Percentiles rank a stretch among this genome's conserved stretches.
Conservation (phyloP, 2,329 filamentous ascomycete species). For the Laburnicola sp. region DNA sequence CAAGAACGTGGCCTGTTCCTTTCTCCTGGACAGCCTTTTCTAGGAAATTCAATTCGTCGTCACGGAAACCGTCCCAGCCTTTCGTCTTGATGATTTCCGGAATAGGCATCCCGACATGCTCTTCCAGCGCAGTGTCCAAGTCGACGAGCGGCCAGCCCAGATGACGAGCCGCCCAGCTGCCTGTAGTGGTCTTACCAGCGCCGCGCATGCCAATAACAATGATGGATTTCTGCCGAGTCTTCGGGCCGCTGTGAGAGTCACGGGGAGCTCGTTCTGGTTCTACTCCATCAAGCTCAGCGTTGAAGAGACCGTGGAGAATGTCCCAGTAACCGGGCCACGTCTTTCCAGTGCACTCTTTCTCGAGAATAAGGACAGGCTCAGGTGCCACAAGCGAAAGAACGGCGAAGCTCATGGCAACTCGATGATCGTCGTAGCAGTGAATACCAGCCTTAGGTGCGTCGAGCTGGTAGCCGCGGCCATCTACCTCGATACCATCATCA, state of each 20-base stretch:
- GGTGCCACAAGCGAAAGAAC: conserved; percentile 77
- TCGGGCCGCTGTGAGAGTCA: conserved; percentile 41
- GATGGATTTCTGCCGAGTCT: conserved; percentile 64
- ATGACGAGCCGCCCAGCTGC: conserved; percentile 77
- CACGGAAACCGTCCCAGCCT: conserved; percentile 89
- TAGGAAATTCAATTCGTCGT: conserved; percentile 75
- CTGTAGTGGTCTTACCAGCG: conserved; percentile 93
- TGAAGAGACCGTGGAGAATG: conserved; percentile 75
- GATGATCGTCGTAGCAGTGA: conserved; percentile 95
- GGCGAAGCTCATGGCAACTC: conserved; percentile 97
- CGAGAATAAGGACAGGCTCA: conserved; percentile 73
- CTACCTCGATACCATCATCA: conserved; percentile 87
- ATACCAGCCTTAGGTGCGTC: conserved; percentile 64
- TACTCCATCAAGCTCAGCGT: conserved; percentile 73
- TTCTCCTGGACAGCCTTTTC: conserved; percentile 74
- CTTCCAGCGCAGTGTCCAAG: conserved; percentile 84
- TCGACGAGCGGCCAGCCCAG: conserved; percentile 80
- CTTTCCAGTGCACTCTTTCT: conserved; percentile 92
- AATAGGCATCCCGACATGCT: conserved; percentile 71
- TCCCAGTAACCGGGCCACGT: conserved; percentile 99
- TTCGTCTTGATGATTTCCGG: conserved; percentile 77
- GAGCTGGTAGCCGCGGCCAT: conserved; percentile 58
- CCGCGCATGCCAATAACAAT: conserved; percentile 98
- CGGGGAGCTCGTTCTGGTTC: conserved; percentile 55
- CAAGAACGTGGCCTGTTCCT: conserved; percentile 77